A percentile compares a stretch with the other conserved stretches of the same genome.
These are phyloP conservation scores for Leccinum solheimii DNA, from an alignment of 1,284 basidiomycete genomes.

Conservation along the genomic window DNA sequence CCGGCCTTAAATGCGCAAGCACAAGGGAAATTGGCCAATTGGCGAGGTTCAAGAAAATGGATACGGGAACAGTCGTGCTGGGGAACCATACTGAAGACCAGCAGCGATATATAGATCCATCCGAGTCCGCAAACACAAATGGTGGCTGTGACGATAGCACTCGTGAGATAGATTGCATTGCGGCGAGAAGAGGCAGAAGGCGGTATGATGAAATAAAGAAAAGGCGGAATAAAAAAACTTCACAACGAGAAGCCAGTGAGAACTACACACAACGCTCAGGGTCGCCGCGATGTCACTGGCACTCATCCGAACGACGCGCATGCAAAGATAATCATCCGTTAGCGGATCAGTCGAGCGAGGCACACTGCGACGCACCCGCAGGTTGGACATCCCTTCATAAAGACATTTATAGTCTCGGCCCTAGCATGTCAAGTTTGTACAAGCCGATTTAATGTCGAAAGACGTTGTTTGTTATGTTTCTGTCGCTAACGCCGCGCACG, in stretches of 20 bases:
- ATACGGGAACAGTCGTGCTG: background rate
- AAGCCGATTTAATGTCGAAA: background rate
- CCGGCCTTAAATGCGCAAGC: background rate
- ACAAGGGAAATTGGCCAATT: background rate
- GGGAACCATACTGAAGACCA: background rate
- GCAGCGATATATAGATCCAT: background rate
- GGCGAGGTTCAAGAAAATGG: background rate
- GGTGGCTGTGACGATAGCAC: background rate
- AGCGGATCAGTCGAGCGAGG: background rate
- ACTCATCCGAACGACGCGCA: background rate
- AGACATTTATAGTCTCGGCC: background rate
- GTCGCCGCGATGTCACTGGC: background rate
- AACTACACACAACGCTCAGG: background rate
- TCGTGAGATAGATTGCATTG: background rate
- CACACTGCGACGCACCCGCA: conserved; percentile 1
- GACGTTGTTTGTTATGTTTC: background rate
- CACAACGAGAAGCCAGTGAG: background rate
- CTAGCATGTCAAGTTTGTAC: background rate
- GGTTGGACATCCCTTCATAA: background rate
- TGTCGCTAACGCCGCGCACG: background rate
- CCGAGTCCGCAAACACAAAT: background rate
- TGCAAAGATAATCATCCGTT: background rate
- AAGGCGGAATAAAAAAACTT: background rate
- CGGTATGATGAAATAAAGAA: background rate
- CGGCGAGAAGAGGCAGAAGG: background rate